Evolutionary conservation across 2,329 filamentous ascomycete genomes (phyloP).

Genomic region (Elsinoe batatas): DNA sequence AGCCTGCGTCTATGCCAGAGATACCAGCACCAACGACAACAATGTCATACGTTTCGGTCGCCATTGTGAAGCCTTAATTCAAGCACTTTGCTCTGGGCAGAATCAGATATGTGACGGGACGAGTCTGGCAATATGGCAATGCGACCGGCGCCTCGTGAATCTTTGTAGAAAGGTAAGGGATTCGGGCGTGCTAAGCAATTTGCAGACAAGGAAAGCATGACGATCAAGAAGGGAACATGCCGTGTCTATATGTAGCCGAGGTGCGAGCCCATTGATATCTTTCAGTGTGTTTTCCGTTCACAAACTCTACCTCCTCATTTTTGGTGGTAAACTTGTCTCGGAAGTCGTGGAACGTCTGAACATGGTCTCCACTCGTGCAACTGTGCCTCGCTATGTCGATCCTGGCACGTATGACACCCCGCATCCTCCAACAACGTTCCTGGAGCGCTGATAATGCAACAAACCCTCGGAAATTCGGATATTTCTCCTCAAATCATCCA

Average conservation of each 20-base stretch:
- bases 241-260: neutral
- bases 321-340: neutral
- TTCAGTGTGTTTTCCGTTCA: neutral
- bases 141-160: no score
- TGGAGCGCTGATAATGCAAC: no score
- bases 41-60: constrained; percentile 28
- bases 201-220: neutral
- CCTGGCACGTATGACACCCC: no score
- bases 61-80: neutral
- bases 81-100: neutral
- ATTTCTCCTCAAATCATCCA: no score
- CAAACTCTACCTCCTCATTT: neutral
- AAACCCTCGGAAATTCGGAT: no score
- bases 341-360: neutral
- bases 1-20: constrained; percentile 64
- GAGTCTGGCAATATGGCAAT: no score
- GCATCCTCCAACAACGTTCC: no score
- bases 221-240: no score
- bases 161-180: no score
- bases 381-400: no score
- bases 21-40: constrained; percentile 65
- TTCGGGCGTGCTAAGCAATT: no score
- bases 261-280: neutral
- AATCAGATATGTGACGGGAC: neutral
- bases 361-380: no score